Conservation (phyloP, 169 alveolate species). For the Perkinsus marinus region DNA sequence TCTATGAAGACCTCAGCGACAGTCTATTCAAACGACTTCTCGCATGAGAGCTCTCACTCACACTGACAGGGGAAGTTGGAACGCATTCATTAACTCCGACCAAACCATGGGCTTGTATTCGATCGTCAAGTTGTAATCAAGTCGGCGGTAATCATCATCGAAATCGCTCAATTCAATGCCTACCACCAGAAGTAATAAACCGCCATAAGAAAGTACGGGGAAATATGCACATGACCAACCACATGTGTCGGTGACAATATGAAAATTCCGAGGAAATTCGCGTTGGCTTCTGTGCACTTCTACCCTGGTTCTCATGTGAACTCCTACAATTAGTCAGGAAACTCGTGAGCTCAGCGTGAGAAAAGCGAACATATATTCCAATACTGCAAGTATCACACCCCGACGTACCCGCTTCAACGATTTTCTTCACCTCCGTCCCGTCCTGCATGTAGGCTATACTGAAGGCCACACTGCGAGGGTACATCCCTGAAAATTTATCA, state of each 20-base stretch:
- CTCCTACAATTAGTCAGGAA: too few species aligned
- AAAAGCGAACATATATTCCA: too few species aligned
- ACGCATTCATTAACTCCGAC: slow-evolving; percentile 6
- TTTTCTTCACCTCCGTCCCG: neutral
- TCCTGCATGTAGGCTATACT: neutral
- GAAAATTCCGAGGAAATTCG: too few species aligned
- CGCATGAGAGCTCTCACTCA: neutral
- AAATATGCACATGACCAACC: too few species aligned
- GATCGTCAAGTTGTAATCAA: neutral
- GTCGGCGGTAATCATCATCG: neutral
- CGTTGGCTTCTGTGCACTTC: too few species aligned
- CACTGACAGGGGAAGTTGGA: slow-evolving; percentile 1
- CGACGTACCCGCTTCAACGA: neutral
- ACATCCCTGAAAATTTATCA: neutral
- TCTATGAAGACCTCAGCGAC: neutral
- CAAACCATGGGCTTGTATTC: slow-evolving; percentile 1
- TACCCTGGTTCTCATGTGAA: too few species aligned
- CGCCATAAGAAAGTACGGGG: neutral
- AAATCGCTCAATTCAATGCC: neutral
- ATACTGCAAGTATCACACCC: too few species aligned
- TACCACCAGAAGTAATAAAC: too few species aligned
- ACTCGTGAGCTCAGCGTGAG: too few species aligned
- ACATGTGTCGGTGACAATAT: too few species aligned
- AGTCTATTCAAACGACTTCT: too few species aligned
- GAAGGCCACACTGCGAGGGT: slow-evolving; percentile 2